Base-by-base conservation (phyloP, 371 early-diverging fungal species). In the Actinomortierella ambigua region DNA sequence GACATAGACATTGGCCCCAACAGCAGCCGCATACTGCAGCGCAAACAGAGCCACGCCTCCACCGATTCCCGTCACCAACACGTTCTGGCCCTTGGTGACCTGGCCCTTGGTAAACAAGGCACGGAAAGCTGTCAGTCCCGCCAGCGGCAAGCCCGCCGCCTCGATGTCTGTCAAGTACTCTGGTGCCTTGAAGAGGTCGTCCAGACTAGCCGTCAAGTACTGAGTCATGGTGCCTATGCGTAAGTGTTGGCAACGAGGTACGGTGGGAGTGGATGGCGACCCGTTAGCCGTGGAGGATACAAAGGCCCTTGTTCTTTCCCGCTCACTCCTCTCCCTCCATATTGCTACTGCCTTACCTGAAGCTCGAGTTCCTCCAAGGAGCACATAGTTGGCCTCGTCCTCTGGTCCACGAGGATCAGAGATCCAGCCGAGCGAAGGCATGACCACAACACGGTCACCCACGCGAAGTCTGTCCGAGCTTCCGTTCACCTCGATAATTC, bases 21-120 rank as follows among this genome's bases (percentile, higher is more conserved):
- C 79, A 40, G 87, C 85, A 13, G 86, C 78, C 13, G 85, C 84
- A 67, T 87, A 87, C 70, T 85, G 86, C 24, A 90, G 64, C 6
- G 85, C 87, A 63, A 79, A 79, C 17, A 88, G 65, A 3, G 90
- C 88, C 20, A 90, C 90, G 49, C 90, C 90, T 44, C 90, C 90
- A 20, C 83, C 65, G 61, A 90, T 88, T 26, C 90, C 90, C 14
- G 88, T 82, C 47, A 90, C 76, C 6, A 90, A 65, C 0, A 90
- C 84, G 60, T 81, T 78, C 6, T 82, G 77, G 5, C 82, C 86
- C 11, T 65, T 68, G 55, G 63, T 73, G 23, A 86, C 81, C 22
- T 79, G 53, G 3, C 79, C 87, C 28, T 84, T 84, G 23, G 84
- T 82, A 40, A 86, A 82, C 3, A 77, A 17, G 20, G 82, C 84